Base-by-base conservation (phyloP, 2,329 filamentous ascomycete genomes). In the Fusarium sp. region DNA sequence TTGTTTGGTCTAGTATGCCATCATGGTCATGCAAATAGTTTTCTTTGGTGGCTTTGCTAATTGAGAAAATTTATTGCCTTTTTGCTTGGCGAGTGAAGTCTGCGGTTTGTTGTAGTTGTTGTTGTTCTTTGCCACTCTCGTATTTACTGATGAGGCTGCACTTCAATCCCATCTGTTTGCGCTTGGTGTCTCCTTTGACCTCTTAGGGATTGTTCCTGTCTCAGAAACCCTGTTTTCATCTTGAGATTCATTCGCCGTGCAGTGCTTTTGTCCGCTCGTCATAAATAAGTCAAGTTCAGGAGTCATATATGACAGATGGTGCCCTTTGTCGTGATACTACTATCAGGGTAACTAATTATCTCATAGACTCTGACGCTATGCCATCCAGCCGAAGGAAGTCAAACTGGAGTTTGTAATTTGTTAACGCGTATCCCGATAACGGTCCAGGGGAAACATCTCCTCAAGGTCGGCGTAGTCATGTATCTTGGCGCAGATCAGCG, bases 401-500 rank as follows among this genome's bases (percentile, higher is more conserved):
- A 22, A 22, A 22, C 22, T 22, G 22, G 22, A 22, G 22, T 22
- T 22, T 22, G 22, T 22, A 4, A 22, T 22, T 22, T 22, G 22
- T 22, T 22, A 22, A 22, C 22, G 22, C 22, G 4, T 22, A 22
- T 22, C 22, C 22, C 22, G 38, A 38, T 58, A 62, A 18, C 34
- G 4, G 41, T 46, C 27, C 27, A 63, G 20, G 20, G 48, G 48
- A 24, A 38, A 63, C 48, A 63, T 58, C 20, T 59, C 60, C 20
- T 43, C 47, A 34, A 63, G 55, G 12, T 27, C 47, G 15, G 40
- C 40, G 8, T 40, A 25, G 27, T 41, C 7, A 56, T 51, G 11
- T 41, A 56, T 30, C 9, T 43, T 11, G 8, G 43, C 43, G 40
- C 47, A 63, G 27, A 63, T 43, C 32, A 53, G 32, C 15, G 55